Percentiles rank a stretch among this genome's conserved stretches.
Conservation (phyloP, 2,329 filamentous ascomycete species). For the Alternaria hordeiaustralica region DNA sequence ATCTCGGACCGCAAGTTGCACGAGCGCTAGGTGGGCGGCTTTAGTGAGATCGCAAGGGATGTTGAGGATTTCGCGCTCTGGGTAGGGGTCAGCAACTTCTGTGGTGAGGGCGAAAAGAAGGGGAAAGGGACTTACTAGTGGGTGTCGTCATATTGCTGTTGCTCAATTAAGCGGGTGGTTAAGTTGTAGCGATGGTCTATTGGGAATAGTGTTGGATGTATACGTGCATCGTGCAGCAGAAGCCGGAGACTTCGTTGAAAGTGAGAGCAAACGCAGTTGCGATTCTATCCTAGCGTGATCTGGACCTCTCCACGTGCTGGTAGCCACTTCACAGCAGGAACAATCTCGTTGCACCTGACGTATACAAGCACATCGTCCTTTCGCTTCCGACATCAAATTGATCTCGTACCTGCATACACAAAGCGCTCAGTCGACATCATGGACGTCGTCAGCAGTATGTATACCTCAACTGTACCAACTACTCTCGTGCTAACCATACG, state of each 20-base stretch:
- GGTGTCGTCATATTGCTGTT: background rate
- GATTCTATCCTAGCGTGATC: background rate
- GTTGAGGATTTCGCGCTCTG: background rate
- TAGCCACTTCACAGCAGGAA: background rate
- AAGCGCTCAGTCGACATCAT: background rate
- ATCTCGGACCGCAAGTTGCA: background rate
- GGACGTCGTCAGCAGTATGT: background rate
- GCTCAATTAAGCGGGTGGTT: background rate
- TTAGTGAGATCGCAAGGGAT: background rate
- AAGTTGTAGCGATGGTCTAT: background rate
- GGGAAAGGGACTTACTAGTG: background rate
- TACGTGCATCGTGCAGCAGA: background rate
- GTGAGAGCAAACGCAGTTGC: background rate
- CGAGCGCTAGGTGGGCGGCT: no score
- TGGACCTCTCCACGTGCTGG: background rate
- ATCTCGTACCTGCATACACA: background rate
- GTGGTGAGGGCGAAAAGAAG: no score
- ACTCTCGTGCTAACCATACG: background rate
- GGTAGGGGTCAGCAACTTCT: background rate
- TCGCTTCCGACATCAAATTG: background rate
- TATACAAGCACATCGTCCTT: background rate
- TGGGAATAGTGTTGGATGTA: background rate
- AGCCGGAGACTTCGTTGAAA: background rate
- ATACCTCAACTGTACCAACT: background rate
- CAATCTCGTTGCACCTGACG: background rate